Evolutionary conservation across 805 yeast species (phyloP).

Genomic region (Saccharomycopsis sp.): DNA sequence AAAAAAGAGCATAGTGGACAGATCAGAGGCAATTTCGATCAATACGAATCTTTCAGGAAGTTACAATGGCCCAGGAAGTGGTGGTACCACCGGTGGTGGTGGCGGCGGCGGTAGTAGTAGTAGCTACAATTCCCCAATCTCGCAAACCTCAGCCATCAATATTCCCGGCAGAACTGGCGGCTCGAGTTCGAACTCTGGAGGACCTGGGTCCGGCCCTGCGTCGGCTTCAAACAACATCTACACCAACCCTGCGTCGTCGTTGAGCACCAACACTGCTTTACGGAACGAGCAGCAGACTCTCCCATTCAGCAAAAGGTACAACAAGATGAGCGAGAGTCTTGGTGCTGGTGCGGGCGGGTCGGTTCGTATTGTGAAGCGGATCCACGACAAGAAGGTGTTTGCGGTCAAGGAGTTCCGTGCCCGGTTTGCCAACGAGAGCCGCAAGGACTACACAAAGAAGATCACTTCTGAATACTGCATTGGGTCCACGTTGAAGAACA

Average conservation of each 20-base stretch:
- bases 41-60: conserved; percentile 2
- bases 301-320: conserved; percentile 69
- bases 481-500: conserved; percentile 82
- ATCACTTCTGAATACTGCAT: conserved; percentile 93
- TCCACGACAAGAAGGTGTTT: conserved; percentile 60
- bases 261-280: conserved; percentile 6
- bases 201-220: too few species aligned
- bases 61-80: too few species aligned
- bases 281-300: conserved; percentile 26
- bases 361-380: conserved; percentile 64
- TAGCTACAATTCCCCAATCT: conserved; percentile 2
- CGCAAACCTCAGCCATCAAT: not conserved
- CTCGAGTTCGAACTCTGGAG: not conserved
- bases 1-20: conserved; percentile 1
- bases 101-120: conserved; percentile 2
- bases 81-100: too few species aligned
- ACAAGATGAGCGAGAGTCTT: conserved; percentile 73
- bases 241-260: conserved; percentile 9
- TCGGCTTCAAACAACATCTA: conserved; percentile 9
- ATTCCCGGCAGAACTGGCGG: not conserved
- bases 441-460: conserved; percentile 82
- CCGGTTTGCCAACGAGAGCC: conserved; percentile 61
- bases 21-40: not conserved
- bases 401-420: conserved; percentile 91
- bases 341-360: conserved; percentile 97